phyloP scores from a whole-genome alignment of 2,329 filamentous ascomycete species.

The Sclerotinia glacialis region DNA sequence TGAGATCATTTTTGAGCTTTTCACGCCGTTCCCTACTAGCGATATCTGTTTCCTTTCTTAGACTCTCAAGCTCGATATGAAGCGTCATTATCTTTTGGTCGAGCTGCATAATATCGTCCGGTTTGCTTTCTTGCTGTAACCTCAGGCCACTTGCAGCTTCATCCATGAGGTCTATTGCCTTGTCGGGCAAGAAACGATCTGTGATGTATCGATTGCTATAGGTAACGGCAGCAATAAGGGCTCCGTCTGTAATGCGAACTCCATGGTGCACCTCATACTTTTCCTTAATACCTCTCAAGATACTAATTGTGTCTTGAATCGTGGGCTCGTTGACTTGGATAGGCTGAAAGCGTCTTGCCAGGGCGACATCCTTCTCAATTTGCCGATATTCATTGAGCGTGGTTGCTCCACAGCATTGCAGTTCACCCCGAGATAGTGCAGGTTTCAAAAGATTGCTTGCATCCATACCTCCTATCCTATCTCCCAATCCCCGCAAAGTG shows the following conservation, averaged over 20 bases:
- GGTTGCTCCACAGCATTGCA: slow-evolving; percentile 85
- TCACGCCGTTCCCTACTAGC: slow-evolving; percentile 83
- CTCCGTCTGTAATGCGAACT: slow-evolving; percentile 88
- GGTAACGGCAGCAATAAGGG: slow-evolving; percentile 85
- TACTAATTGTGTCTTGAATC: slow-evolving; percentile 91
- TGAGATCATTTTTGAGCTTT: slow-evolving; percentile 76
- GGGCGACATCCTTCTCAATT: slow-evolving; percentile 93
- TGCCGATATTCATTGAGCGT: slow-evolving; percentile 87
- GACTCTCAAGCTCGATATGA: slow-evolving; percentile 91
- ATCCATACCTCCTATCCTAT: slow-evolving; percentile 91
- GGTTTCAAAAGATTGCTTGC: slow-evolving; percentile 94
- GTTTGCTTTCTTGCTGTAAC: slow-evolving; percentile 93
- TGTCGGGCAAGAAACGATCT: slow-evolving; percentile 92
- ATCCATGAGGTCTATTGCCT: slow-evolving; percentile 95
- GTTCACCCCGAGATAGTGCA: slow-evolving; percentile 83
- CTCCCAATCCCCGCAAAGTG: slow-evolving; percentile 84
- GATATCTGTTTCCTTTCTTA: slow-evolving; percentile 90
- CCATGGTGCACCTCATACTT: slow-evolving; percentile 97
- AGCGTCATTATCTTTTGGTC: slow-evolving; percentile 97
- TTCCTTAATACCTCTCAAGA: slow-evolving; percentile 93
- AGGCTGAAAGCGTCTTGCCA: slow-evolving; percentile 90
- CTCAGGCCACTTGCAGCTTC: slow-evolving; percentile 89
- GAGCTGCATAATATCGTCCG: slow-evolving; percentile 86
- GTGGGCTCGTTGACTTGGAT: slow-evolving; percentile 90
- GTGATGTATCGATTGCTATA: slow-evolving; percentile 96